Percentiles rank a stretch among this genome's conserved stretches.
These are phyloP conservation scores for Pseudotsuga menziesii DNA, from an alignment of 75 land plant genomes.

Conservation along the genomic window DNA sequence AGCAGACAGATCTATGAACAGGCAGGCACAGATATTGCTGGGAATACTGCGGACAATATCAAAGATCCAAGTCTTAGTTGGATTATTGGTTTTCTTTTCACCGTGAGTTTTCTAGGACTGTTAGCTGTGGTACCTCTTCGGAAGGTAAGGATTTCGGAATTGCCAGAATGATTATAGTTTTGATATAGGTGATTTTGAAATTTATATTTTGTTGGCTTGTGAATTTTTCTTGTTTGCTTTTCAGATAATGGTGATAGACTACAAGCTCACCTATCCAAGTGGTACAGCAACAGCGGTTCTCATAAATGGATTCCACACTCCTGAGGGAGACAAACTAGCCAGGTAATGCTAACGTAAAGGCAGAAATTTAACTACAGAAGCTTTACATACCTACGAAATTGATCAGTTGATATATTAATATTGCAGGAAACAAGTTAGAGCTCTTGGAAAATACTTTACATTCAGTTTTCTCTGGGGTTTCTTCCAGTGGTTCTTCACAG, in stretches of 20 bases:
- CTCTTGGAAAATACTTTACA: constrained; percentile 48
- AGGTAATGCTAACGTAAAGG: constrained; percentile 31
- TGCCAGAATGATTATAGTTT: neutral
- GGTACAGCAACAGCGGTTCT: constrained; percentile 95
- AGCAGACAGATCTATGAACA: constrained; percentile 31
- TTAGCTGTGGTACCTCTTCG: constrained; percentile 63
- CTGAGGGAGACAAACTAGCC: constrained; percentile 64
- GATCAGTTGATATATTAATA: no score
- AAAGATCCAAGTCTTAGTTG: constrained; percentile 52
- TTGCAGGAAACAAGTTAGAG: constrained; percentile 63
- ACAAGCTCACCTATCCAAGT: constrained; percentile 86
- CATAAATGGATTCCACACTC: constrained; percentile 92
- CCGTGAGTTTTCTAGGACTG: constrained; percentile 67
- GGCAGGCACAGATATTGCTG: constrained; percentile 4
- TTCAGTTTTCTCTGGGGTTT: constrained; percentile 73
- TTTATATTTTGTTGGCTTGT: neutral
- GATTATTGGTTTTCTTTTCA: constrained; percentile 66
- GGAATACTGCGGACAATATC: constrained; percentile 24
- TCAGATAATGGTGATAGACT: constrained; percentile 84
- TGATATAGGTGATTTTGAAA: no score
- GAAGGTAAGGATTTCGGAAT: constrained; percentile 31
- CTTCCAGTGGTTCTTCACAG: constrained; percentile 83
- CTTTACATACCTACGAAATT: no score
- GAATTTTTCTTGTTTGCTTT: neutral
- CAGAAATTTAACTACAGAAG: no score